Percentiles rank a stretch among this genome's conserved stretches.
These are phyloP conservation scores for Picochlorum sp. DNA, from an alignment of 139 green algal species.

Conservation along the genomic window DNA sequence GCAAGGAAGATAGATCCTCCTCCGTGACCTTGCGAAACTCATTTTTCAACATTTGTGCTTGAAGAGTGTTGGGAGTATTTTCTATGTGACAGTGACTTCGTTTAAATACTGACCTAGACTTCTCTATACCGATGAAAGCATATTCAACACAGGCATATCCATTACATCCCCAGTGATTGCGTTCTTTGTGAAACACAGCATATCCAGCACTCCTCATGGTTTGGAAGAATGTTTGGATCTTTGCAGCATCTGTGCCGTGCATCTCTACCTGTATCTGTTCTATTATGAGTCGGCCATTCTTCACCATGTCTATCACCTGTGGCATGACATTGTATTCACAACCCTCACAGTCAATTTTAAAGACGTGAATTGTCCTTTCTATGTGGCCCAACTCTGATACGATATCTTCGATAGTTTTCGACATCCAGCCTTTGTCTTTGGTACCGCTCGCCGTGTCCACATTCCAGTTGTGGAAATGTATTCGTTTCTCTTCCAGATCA, in stretches of 20 bases:
- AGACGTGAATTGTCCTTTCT: background rate
- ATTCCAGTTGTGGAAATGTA: background rate
- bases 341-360: constrained; percentile 4
- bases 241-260: background rate
- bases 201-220: background rate
- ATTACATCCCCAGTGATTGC: constrained; percentile 6
- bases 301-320: background rate
- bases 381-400: background rate
- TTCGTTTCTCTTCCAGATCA: background rate
- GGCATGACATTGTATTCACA: background rate
- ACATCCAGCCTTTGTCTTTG: too few species aligned
- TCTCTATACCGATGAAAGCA: background rate
- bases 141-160: constrained; percentile 5
- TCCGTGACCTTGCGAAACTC: too few species aligned
- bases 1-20: too few species aligned
- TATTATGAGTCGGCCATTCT: background rate
- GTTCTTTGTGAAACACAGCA: constrained; percentile 4
- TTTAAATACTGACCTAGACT: too few species aligned
- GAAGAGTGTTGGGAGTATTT: too few species aligned
- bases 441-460: too few species aligned
- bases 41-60: too few species aligned
- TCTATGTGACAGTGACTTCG: too few species aligned
- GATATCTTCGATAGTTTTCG: background rate
- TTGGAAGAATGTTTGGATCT: background rate
- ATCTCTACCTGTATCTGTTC: background rate